Conservation (phyloP, 1,139 yeast species). For the Protomyces macrosporus region DNA sequence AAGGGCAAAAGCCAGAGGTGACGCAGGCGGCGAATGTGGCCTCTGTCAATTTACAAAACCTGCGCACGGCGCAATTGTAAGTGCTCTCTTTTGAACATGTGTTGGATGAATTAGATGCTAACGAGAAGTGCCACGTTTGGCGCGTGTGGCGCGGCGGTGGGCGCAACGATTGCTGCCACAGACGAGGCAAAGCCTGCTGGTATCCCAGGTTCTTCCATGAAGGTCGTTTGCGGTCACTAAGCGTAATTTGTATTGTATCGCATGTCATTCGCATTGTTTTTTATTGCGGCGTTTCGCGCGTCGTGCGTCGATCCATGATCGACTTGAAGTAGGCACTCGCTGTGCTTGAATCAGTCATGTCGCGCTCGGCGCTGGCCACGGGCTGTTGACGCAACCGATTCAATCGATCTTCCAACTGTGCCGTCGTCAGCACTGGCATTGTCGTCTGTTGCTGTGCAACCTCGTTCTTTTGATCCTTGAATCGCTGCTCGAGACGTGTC, state of each 20-base stretch:
- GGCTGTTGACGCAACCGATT: not conserved
- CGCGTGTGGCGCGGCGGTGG: slow-evolving; percentile 22
- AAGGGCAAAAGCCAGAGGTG: slow-evolving; percentile 7
- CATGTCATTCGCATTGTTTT: not conserved
- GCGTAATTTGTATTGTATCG: too few species aligned
- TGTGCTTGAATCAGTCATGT: not conserved
- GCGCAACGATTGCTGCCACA: slow-evolving; percentile 22
- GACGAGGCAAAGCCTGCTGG: slow-evolving; percentile 20
- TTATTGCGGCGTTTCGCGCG: not conserved
- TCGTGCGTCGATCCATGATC: not conserved
- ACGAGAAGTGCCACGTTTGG: slow-evolving; percentile 13
- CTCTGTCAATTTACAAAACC: slow-evolving; percentile 12
- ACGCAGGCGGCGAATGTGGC: slow-evolving; percentile 12
- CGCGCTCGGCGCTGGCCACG: not conserved
- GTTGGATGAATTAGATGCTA: not conserved
- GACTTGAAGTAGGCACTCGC: not conserved
- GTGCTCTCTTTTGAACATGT: not conserved
- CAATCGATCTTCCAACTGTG: not conserved
- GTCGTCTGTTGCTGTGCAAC: not conserved
- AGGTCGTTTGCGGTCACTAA: slow-evolving; percentile 5
- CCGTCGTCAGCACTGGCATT: not conserved
- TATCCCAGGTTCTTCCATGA: slow-evolving; percentile 14
- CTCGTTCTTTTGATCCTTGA: not conserved
- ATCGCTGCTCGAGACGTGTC: not conserved
- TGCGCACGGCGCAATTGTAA: slow-evolving; percentile 18